Conservation (phyloP, 2,329 filamentous ascomycete genomes). For the Aspergillus pseudonomiae region DNA sequence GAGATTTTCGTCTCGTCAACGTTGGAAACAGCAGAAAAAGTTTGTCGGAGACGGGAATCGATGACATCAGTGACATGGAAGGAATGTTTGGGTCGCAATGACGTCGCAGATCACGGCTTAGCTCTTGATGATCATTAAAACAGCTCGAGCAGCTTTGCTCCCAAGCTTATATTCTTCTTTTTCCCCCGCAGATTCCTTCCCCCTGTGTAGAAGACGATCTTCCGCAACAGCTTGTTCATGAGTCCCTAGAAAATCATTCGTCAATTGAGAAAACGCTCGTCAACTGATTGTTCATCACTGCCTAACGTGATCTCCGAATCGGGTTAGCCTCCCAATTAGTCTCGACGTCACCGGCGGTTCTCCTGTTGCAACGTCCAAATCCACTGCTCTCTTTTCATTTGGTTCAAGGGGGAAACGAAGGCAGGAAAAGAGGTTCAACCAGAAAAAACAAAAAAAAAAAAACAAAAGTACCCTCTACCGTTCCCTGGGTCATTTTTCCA, state of each 20-base stretch:
- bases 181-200: background rate
- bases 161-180: background rate
- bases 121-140: background rate
- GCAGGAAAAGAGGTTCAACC: background rate
- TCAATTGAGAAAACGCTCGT: background rate
- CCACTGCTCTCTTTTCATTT: background rate
- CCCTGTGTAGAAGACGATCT: background rate
- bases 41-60: slow-evolving; percentile 7
- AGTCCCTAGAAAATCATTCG: background rate
- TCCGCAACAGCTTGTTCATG: background rate
- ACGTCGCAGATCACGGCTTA: slow-evolving; percentile 17
- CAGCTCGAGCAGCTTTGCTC: background rate
- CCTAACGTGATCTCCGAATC: slow-evolving; percentile 16
- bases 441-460: background rate
- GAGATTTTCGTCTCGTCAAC: background rate
- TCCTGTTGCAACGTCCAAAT: slow-evolving; percentile 3
- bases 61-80: slow-evolving; percentile 23
- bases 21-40: background rate
- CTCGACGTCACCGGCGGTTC: slow-evolving; percentile 27
- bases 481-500: background rate
- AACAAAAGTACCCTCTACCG: background rate
- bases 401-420: background rate
- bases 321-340: slow-evolving; percentile 19
- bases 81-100: slow-evolving; percentile 14
- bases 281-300: slow-evolving; percentile 10